Evolutionary conservation across 768 basidiomycete species (phyloP).

Genomic region (Tylopilus rubrobrunneus): DNA sequence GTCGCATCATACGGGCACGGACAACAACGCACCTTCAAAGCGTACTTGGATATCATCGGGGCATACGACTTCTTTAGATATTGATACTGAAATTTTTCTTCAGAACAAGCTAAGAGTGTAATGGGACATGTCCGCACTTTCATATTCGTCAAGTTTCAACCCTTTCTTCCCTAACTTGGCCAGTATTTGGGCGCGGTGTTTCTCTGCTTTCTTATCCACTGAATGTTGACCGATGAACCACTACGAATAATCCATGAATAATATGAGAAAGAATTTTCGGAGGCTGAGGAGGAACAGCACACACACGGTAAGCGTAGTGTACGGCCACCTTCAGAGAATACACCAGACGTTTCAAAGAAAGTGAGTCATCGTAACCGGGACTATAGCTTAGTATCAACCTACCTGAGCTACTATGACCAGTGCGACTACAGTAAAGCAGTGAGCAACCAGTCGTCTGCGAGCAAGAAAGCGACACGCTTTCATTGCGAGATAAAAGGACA

Average conservation of each 20-base stretch:
- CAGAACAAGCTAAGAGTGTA: background rate
- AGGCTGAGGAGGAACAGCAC: conserved; percentile 21
- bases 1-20: background rate
- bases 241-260: conserved; percentile 32
- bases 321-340: conserved; percentile 57
- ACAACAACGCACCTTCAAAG: conserved; percentile 57
- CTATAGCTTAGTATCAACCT: conserved; percentile 14
- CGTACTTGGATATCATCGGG: conserved; percentile 80
- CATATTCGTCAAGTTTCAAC: conserved; percentile 86
- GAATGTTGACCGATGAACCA: conserved; percentile 58
- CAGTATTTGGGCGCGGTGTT: conserved; percentile 67
- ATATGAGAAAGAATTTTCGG: background rate
- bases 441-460: conserved; percentile 2
- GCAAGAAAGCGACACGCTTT: background rate
- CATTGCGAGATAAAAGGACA: conserved; percentile 1
- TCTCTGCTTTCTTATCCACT: conserved; percentile 58
- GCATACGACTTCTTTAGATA: conserved; percentile 90
- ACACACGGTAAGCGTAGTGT: conserved; percentile 70
- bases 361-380: background rate
- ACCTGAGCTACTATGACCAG: conserved; percentile 52
- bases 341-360: background rate
- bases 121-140: conserved; percentile 52
- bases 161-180: conserved; percentile 67
- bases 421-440: conserved; percentile 38
- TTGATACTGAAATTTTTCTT: conserved; percentile 49